phyloP scores from a whole-genome alignment of 2,329 filamentous ascomycete species.

The Hortaea sp. region DNA sequence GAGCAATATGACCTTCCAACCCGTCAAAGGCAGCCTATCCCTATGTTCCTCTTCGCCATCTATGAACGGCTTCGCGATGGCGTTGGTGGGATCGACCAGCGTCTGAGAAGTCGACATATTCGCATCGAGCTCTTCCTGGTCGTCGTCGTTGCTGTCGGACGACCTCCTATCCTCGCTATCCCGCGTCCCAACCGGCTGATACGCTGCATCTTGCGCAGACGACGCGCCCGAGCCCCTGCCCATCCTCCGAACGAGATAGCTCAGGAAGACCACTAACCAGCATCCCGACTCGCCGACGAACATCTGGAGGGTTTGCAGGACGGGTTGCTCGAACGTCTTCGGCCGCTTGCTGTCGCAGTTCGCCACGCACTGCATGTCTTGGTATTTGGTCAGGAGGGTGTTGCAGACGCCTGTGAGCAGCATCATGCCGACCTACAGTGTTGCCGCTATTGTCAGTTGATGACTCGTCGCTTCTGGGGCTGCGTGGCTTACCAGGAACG shows the following conservation, averaged over 20 bases:
- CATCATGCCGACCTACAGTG: slow-evolving; percentile 70
- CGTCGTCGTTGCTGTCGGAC: slow-evolving; percentile 25
- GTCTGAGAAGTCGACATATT: slow-evolving; percentile 29
- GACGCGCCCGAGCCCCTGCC: slow-evolving; percentile 8
- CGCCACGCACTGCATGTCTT: slow-evolving; percentile 96
- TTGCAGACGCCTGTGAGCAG: slow-evolving; percentile 92
- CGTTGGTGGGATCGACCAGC: slow-evolving; percentile 28
- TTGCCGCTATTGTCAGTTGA: background rate
- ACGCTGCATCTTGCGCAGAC: slow-evolving; percentile 15
- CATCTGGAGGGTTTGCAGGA: slow-evolving; percentile 95
- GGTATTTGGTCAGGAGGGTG: slow-evolving; percentile 91
- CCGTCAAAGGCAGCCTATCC: slow-evolving; percentile 50
- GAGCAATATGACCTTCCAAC: slow-evolving; percentile 63
- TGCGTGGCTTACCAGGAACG: background rate
- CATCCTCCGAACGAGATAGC: slow-evolving; percentile 50
- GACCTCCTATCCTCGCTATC: slow-evolving; percentile 27
- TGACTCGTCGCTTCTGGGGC: background rate
- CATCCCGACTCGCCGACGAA: slow-evolving; percentile 93
- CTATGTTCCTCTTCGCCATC: slow-evolving; percentile 35
- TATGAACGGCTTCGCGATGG: slow-evolving; percentile 43
- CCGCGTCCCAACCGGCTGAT: slow-evolving; percentile 17
- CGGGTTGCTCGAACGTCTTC: slow-evolving; percentile 79
- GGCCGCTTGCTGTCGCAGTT: slow-evolving; percentile 69
- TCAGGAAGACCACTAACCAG: slow-evolving; percentile 76
- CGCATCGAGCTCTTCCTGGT: slow-evolving; percentile 33